Evolutionary conservation across 192 early-diverging fungal genomes (phyloP).

Genomic region (Umbelopsis vinacea): DNA sequence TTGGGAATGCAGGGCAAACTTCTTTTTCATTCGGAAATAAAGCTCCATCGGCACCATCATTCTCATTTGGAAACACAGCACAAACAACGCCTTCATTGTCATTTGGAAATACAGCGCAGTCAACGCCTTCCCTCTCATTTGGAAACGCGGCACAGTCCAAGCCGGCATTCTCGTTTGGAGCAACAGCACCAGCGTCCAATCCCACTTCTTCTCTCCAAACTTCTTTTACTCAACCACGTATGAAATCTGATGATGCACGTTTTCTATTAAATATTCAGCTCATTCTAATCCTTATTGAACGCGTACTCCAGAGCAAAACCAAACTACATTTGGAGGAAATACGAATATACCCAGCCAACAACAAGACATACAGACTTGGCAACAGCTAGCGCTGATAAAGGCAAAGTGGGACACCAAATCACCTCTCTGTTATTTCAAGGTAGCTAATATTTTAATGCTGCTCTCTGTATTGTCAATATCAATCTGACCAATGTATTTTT

Average conservation of each 20-base stretch:
- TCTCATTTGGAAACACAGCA: conserved; percentile 32
- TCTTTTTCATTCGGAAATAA: conserved; percentile 36
- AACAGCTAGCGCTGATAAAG: conserved; percentile 68
- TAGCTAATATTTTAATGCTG: conserved; percentile 24
- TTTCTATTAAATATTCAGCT: neutral
- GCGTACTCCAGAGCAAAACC: conserved; percentile 9
- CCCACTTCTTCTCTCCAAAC: neutral
- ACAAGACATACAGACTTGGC: conserved; percentile 57
- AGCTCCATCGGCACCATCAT: neutral
- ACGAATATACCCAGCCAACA: conserved; percentile 42
- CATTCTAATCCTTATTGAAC: neutral
- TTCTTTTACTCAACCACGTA: neutral
- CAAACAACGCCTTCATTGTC: neutral
- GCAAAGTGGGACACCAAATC: conserved; percentile 79
- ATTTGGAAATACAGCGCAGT: conserved; percentile 1
- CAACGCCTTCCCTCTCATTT: conserved; percentile 18
- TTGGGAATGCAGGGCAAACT: neutral
- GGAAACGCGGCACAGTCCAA: conserved; percentile 25
- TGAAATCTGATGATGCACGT: neutral
- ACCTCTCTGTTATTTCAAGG: conserved; percentile 81
- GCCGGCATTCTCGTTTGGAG: conserved; percentile 16
- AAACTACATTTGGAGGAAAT: conserved; percentile 14
- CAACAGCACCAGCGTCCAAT: neutral
- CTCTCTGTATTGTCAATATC: neutral
- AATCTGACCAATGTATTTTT: neutral